These are phyloP conservation scores for Picochlorum sp. DNA, from an alignment of 139 green algal species.

Conservation along the genomic window DNA sequence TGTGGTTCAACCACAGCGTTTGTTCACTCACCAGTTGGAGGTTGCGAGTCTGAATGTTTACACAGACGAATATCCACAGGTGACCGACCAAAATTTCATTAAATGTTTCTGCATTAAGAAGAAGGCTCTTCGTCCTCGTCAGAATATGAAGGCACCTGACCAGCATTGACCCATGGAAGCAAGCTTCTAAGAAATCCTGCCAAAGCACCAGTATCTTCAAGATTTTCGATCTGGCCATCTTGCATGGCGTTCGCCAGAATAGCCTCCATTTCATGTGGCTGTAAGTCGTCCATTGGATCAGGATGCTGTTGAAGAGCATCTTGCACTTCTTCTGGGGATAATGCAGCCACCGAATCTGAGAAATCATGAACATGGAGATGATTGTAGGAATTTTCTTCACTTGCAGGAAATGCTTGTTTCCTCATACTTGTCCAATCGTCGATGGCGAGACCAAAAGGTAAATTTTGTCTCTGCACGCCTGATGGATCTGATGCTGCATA, in stretches of 20 bases:
- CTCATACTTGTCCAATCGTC: constrained; percentile 50
- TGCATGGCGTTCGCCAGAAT: background rate
- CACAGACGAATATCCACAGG: no score
- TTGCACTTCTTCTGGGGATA: constrained; percentile 54
- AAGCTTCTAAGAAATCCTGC: constrained; percentile 61
- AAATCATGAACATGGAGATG: constrained; percentile 77
- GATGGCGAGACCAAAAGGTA: constrained; percentile 10
- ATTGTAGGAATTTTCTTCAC: constrained; percentile 47
- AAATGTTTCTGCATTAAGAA: no score
- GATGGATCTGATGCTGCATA: background rate
- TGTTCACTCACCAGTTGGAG: no score
- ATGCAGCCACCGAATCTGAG: constrained; percentile 50
- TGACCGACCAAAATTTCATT: no score
- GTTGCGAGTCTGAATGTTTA: no score
- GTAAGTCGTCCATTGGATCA: background rate
- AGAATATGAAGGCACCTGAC: constrained; percentile 48
- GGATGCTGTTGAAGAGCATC: background rate
- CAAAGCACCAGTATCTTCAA: constrained; percentile 49
- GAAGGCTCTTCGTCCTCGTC: constrained; percentile 7
- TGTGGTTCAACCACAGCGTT: no score
- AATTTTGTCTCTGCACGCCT: background rate
- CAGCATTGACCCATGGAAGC: constrained; percentile 70
- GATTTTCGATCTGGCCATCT: constrained; percentile 5
- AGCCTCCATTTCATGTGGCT: background rate
- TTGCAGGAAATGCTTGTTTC: constrained; percentile 29